Conservation (phyloP, 164 flowering plant species). For the Vitis cinerea region DNA sequence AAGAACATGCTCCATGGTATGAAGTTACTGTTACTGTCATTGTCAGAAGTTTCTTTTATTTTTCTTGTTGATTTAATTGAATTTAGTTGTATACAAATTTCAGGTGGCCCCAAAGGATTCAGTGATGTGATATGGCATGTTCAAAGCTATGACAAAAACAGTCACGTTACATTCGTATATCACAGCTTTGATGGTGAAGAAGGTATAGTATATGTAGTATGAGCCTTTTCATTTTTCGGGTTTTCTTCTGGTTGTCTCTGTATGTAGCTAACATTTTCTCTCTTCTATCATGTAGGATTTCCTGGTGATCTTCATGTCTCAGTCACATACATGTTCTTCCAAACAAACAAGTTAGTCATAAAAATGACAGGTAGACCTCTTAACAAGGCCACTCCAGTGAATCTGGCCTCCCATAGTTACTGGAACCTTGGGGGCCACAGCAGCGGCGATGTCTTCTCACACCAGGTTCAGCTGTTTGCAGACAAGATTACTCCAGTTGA, state of each 20-base stretch:
- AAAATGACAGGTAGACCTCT: slow-evolving; percentile 34
- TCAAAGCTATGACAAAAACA: slow-evolving; percentile 11
- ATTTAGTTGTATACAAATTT: neutral
- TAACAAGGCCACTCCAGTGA: slow-evolving; percentile 36
- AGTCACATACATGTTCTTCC: slow-evolving; percentile 30
- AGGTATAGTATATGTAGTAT: slow-evolving; percentile 6
- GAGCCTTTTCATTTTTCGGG: no score
- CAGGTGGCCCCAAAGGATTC: slow-evolving; percentile 53
- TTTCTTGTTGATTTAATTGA: neutral
- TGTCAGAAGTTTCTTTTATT: neutral
- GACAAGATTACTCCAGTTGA: slow-evolving; percentile 57
- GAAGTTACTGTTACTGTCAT: neutral
- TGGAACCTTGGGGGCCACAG: slow-evolving; percentile 22
- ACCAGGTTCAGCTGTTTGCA: slow-evolving; percentile 30
- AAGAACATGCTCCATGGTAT: slow-evolving; percentile 64
- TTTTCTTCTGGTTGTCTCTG: no score
- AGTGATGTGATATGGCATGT: slow-evolving; percentile 49
- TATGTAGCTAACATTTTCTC: neutral
- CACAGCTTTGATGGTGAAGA: slow-evolving; percentile 57
- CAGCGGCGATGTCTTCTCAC: slow-evolving; percentile 21
- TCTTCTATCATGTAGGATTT: slow-evolving; percentile 17
- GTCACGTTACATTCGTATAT: slow-evolving; percentile 35
- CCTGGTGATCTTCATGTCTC: slow-evolving; percentile 33
- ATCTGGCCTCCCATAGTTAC: slow-evolving; percentile 33
- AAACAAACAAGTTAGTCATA: slow-evolving; percentile 22